These are phyloP conservation scores for Hyphopichia fennica DNA, from an alignment of 1,139 yeast species.

Conservation along the genomic window DNA sequence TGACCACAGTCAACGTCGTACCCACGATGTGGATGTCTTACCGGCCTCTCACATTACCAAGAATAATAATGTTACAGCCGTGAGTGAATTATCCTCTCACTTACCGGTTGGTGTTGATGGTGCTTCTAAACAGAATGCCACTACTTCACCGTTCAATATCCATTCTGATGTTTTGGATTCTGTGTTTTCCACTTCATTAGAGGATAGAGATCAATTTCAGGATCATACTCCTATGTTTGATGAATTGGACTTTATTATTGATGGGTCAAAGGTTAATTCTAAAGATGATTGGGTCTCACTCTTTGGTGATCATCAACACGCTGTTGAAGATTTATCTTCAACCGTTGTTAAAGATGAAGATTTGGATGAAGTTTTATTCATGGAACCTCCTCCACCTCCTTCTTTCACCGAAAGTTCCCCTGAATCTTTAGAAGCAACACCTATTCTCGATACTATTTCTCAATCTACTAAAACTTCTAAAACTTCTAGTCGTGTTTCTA, in stretches of 20 bases:
- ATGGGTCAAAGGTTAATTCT: constrained; percentile 44
- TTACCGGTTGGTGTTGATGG: constrained; percentile 14
- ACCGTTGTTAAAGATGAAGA: constrained; percentile 17
- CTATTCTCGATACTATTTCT: constrained; percentile 2
- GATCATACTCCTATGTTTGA: constrained; percentile 68
- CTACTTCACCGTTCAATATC: constrained; percentile 47
- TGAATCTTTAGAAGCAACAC: constrained; percentile 6
- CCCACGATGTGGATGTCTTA: not conserved
- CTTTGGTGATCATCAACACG: constrained; percentile 37
- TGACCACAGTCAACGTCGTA: not conserved
- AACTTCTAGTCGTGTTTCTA: not conserved
- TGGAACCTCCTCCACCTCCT: constrained; percentile 4
- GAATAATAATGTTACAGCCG: constrained; percentile 3
- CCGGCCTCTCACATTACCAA: not conserved
- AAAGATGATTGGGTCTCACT: constrained; percentile 65
- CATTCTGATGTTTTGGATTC: constrained; percentile 64
- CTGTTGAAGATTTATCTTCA: constrained; percentile 8
- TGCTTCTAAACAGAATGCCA: constrained; percentile 10
- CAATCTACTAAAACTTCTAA: constrained; percentile 3
- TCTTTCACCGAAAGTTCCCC: not conserved
- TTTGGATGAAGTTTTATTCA: constrained; percentile 16
- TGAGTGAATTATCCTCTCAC: constrained; percentile 17
- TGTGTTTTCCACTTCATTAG: constrained; percentile 53
- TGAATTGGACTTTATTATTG: constrained; percentile 48
- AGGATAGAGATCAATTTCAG: constrained; percentile 34